Evolutionary conservation across 1,284 basidiomycete genomes (phyloP).

Genomic region (Hortiboletus rubellus): DNA sequence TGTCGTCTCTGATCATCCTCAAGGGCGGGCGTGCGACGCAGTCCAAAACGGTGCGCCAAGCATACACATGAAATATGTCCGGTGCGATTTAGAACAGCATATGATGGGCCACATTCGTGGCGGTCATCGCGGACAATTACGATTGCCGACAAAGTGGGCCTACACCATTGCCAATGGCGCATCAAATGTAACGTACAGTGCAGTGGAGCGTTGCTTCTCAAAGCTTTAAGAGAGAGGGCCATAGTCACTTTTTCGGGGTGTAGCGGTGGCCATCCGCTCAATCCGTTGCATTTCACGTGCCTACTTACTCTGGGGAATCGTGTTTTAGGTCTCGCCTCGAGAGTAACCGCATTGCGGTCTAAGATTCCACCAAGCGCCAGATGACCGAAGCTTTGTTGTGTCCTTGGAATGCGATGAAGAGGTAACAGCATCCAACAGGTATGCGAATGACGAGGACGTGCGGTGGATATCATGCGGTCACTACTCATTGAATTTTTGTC

Average conservation of each 20-base stretch:
- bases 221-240: background rate
- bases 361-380: background rate
- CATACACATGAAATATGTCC: background rate
- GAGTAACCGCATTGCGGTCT: background rate
- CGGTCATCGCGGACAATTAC: background rate
- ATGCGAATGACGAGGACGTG: too few relatives aligned
- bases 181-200: background rate
- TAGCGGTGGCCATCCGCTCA: background rate
- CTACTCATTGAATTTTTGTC: background rate
- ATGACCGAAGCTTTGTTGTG: background rate
- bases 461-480: background rate
- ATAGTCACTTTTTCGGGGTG: background rate
- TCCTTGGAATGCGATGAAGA: background rate
- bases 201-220: background rate
- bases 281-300: background rate
- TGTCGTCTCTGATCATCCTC: background rate
- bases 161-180: background rate
- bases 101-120: background rate
- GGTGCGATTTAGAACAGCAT: background rate
- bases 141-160: background rate
- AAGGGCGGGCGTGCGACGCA: background rate
- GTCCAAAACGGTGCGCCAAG: background rate
- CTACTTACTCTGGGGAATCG: background rate
- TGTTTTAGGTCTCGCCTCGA: background rate
- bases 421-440: too few relatives aligned